Base-by-base conservation (phyloP, 2,329 filamentous ascomycete species). In the Colletotrichum aenigma region DNA sequence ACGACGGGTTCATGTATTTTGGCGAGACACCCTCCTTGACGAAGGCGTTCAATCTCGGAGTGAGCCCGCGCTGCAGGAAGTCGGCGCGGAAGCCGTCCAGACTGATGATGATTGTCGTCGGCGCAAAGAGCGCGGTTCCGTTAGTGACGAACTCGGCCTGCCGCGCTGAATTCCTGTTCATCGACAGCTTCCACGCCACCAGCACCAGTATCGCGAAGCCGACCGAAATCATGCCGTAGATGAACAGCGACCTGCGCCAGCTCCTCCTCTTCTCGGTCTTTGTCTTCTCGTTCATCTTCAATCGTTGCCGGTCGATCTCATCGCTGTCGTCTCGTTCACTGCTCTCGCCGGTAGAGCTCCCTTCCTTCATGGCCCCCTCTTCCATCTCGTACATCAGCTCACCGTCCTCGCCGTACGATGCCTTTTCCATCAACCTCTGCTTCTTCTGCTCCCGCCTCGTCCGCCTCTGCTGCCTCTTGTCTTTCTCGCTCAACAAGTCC, bases 21-120 rank as follows among this genome's bases (percentile, higher is more conserved):
- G 97, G 96, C 7, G 96, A 98, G 13, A 98, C 93, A 34, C 97
- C 97, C 78, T 95, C 92, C 76, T 91, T 90, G 77, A 98, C 88
- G 78, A 99, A 94, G 3, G 92, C 89, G 79, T 92, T 95, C 10
- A 99, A 88, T 3, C 93, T 93, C 1, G 96, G 97, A 2, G 96
- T 98, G 36, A 98, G 86, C 1, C 93, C 94, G 16, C 96, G 93
- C 77, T 94, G 91, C 55, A 99, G 88, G 81, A 98, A 98, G 83
- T 98, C 97, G 24, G 97, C 96, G 18, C 97, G 93, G 86, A 99
- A 98, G 5, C 97, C 97, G 84, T 99, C 97, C 21, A 99, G 89
- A 61, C 96, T 98, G 82, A 99, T 94, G 70, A 98, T 89, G 75
- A 99, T 94, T 3, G 97, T 98, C 0, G 97, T 99, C 1, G 96